Percentiles rank a stretch among this genome's conserved stretches.
These are phyloP conservation scores for Clarireedia monteithiana DNA, from an alignment of 2,329 filamentous ascomycete genomes.

Conservation along the genomic window DNA sequence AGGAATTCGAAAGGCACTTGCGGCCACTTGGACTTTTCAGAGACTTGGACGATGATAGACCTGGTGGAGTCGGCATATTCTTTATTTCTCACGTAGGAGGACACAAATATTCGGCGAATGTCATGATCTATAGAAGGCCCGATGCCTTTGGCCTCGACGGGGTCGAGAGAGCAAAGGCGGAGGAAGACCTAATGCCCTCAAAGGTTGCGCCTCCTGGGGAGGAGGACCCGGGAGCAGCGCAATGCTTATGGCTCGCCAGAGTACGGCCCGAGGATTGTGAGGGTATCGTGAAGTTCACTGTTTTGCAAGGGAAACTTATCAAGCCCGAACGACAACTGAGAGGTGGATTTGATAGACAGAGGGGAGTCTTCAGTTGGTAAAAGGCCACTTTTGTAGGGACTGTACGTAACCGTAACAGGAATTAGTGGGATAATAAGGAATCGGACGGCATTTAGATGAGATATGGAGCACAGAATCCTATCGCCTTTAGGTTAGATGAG, in stretches of 20 bases:
- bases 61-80: conserved; percentile 89
- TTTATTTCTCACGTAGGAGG: conserved; percentile 96
- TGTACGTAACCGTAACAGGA: too few relatives aligned
- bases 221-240: conserved; percentile 54
- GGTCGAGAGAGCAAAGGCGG: conserved; percentile 27
- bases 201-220: conserved; percentile 25
- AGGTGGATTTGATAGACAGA: conserved; percentile 81
- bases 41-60: conserved; percentile 79
- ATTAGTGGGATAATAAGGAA: neutral
- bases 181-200: conserved; percentile 25
- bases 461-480: neutral
- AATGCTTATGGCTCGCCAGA: conserved; percentile 89
- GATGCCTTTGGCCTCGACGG: conserved; percentile 29
- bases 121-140: conserved; percentile 72
- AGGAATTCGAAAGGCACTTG: conserved; percentile 84
- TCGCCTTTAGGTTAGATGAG: conserved; percentile 1
- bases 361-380: conserved; percentile 80
- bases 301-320: conserved; percentile 88
- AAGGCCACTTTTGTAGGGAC: neutral
- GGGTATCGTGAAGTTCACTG: conserved; percentile 81
- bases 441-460: conserved; percentile 13
- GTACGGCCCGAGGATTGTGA: conserved; percentile 85
- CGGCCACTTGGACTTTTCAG: conserved; percentile 77
- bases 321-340: conserved; percentile 81
- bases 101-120: conserved; percentile 92